Evolutionary conservation across 768 basidiomycete genomes (phyloP).

Genomic region (Hygrophoropsis aurantiaca): DNA sequence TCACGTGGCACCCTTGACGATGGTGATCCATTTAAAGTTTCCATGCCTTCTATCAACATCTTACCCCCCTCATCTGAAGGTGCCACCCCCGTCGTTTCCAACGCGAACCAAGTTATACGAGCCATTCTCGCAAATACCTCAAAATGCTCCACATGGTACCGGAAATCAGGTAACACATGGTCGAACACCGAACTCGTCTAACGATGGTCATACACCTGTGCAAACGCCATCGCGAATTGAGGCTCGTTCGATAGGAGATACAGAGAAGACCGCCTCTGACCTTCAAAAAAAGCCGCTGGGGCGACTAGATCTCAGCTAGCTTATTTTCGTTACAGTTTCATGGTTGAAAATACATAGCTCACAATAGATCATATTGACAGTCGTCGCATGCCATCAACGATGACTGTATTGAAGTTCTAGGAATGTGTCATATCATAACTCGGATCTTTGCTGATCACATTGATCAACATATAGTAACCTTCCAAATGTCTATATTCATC

Average conservation of each 20-base stretch:
- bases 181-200: slow-evolving; percentile 59
- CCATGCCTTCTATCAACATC: not conserved
- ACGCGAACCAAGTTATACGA: slow-evolving; percentile 40
- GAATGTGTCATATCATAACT: too few species aligned
- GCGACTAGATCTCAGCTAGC: slow-evolving; percentile 31
- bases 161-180: slow-evolving; percentile 29
- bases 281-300: slow-evolving; percentile 11
- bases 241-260: slow-evolving; percentile 12
- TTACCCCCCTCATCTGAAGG: slow-evolving; percentile 32
- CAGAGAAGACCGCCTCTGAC: slow-evolving; percentile 6
- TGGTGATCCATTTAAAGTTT: slow-evolving; percentile 32
- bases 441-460: too few species aligned
- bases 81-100: slow-evolving; percentile 46
- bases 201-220: slow-evolving; percentile 57
- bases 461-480: too few species aligned
- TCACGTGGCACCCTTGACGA: slow-evolving; percentile 49
- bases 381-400: not conserved
- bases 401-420: too few species aligned
- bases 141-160: slow-evolving; percentile 11
- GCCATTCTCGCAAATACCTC: slow-evolving; percentile 34
- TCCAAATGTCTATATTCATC: too few species aligned
- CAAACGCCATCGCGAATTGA: slow-evolving; percentile 21
- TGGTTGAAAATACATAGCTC: not conserved
- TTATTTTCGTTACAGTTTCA: not conserved
- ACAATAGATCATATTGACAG: not conserved